Conservation (phyloP, 768 basidiomycete species). For the Podaxis sp. region DNA sequence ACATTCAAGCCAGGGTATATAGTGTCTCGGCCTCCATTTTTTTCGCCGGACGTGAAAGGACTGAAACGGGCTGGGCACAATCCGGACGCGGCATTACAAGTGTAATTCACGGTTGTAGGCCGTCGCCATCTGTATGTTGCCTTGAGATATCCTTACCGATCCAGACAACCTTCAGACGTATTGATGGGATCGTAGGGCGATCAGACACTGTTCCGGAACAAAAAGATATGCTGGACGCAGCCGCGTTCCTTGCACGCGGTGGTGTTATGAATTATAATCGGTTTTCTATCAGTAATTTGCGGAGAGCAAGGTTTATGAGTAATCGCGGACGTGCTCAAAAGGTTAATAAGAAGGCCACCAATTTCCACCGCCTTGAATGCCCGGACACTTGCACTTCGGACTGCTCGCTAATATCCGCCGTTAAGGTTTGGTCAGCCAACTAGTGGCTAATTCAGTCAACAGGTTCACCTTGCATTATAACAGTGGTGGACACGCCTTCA, state of each 20-base stretch:
- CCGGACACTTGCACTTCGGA: neutral
- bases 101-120: neutral
- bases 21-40: neutral
- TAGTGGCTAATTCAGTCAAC: constrained; percentile 11
- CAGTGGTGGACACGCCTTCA: neutral
- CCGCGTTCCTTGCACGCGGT: neutral
- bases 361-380: neutral
- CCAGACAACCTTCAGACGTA: neutral
- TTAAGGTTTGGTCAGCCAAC: constrained; percentile 8
- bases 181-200: neutral
- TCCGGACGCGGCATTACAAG: neutral
- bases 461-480: constrained; percentile 1
- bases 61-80: neutral
- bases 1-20: neutral
- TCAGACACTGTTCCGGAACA: neutral
- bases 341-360: neutral
- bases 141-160: neutral
- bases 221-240: neutral
- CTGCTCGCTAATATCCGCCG: constrained; percentile 11
- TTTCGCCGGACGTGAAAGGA: neutral
- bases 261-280: neutral
- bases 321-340: neutral
- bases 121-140: neutral
- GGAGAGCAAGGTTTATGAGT: constrained; percentile 1
- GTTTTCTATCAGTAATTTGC: neutral